Percentiles rank a stretch among this genome's conserved stretches.
Evolutionary conservation across 73 alveolate genomes (phyloP).

Genomic region (Paramecium caudatum): DNA sequence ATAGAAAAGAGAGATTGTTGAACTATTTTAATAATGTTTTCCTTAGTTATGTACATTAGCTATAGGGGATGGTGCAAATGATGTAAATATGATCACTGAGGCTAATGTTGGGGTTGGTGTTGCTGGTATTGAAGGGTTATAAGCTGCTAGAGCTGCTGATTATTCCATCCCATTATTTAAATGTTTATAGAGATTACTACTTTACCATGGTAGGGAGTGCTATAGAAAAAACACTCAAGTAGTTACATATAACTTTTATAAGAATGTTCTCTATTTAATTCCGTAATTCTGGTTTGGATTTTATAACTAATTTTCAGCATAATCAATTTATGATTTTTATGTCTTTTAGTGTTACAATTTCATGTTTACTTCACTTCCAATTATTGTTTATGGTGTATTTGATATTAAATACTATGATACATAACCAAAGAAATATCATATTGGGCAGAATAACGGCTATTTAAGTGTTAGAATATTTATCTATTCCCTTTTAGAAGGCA

Average conservation of each 20-base stretch:
- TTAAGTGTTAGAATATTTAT: neutral
- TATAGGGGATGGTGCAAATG: slow-evolving; percentile 98
- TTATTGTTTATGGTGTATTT: slow-evolving; percentile 85
- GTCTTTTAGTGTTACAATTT: slow-evolving; percentile 78
- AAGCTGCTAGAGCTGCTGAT: slow-evolving; percentile 95
- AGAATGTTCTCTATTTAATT: slow-evolving; percentile 86
- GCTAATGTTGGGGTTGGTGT: slow-evolving; percentile 92
- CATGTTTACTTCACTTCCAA: slow-evolving; percentile 90
- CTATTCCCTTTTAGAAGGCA: slow-evolving; percentile 16
- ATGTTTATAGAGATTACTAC: slow-evolving; percentile 83
- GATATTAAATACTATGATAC: slow-evolving; percentile 71
- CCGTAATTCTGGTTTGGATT: slow-evolving; percentile 90
- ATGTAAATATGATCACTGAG: slow-evolving; percentile 93
- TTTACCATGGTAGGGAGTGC: slow-evolving; percentile 93
- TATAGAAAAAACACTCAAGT: slow-evolving; percentile 86
- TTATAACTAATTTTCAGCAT: slow-evolving; percentile 88
- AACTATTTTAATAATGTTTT: slow-evolving; percentile 73
- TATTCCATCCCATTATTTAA: slow-evolving; percentile 91
- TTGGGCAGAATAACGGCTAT: neutral
- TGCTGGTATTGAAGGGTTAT: slow-evolving; percentile 95
- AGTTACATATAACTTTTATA: slow-evolving; percentile 85
- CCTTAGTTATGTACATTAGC: slow-evolving; percentile 89
- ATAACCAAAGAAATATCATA: neutral
- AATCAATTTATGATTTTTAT: slow-evolving; percentile 80
- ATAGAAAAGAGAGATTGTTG: slow-evolving; percentile 90